Evolutionary conservation across 768 basidiomycete species (phyloP).

Genomic region (Ramaria sp.): DNA sequence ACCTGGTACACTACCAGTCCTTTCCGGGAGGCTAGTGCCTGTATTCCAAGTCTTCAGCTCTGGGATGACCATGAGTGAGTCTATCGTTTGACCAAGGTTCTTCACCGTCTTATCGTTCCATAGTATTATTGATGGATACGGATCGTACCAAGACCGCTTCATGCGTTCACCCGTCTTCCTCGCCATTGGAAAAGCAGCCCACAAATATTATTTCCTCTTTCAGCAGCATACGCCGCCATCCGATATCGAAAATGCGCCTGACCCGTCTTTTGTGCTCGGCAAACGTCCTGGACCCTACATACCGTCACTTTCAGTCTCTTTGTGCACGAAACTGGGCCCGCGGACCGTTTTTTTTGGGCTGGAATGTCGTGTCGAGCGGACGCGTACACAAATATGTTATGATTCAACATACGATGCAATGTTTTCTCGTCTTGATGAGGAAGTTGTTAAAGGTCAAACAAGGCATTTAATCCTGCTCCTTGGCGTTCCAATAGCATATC

Average conservation of each 20-base stretch:
- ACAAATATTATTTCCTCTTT: slow-evolving; percentile 13
- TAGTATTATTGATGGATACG: slow-evolving; percentile 11
- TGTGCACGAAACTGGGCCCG: slow-evolving; percentile 12
- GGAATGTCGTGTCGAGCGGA: slow-evolving; percentile 12
- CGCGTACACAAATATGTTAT: slow-evolving; percentile 10
- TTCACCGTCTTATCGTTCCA: neutral
- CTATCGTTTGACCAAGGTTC: neutral
- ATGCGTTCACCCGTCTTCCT: slow-evolving; percentile 13
- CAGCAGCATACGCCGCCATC: slow-evolving; percentile 11
- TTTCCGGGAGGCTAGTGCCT: slow-evolving; percentile 4
- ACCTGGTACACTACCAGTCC: slow-evolving; percentile 9
- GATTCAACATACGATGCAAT: slow-evolving; percentile 12
- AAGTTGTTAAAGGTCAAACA: slow-evolving; percentile 8
- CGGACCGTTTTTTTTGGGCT: slow-evolving; percentile 13
- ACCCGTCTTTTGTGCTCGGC: slow-evolving; percentile 11
- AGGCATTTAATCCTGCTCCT: slow-evolving; percentile 11
- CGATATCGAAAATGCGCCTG: slow-evolving; percentile 5
- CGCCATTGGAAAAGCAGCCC: slow-evolving; percentile 11
- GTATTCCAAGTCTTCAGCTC: slow-evolving; percentile 8
- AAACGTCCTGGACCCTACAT: slow-evolving; percentile 10
- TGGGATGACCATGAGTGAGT: slow-evolving; percentile 13
- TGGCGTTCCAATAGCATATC: slow-evolving; percentile 14
- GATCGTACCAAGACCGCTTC: slow-evolving; percentile 11
- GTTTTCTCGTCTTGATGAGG: slow-evolving; percentile 9
- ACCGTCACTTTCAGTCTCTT: slow-evolving; percentile 5